Evolutionary conservation across 257 asterid species (phyloP), one percentile per base, ranked within the genome.

Genomic region (Gardenia jasminoides): DNA sequence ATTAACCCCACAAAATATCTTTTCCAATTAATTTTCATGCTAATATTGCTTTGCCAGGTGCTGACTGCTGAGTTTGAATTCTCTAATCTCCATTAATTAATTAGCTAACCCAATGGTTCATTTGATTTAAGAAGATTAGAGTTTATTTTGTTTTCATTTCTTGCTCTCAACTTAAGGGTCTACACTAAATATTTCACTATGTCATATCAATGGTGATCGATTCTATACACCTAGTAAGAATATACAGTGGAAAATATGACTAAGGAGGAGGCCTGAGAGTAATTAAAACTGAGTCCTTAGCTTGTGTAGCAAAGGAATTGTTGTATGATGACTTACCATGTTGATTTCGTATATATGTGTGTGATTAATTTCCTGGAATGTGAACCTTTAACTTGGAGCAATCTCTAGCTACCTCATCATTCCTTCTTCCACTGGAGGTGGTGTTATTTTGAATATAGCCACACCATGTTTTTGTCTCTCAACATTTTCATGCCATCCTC

Each of bases 401-500:
- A 4, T 22, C 30, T 56, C 71, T 78, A n/a, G n/a, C n/a, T 43
- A 36, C 44, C 82, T 78, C 70, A 22, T 70, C 82, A 78, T 78
- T 39, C 76, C 76, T 33, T 54, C 65, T 78, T 78, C 72, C 72
- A 78, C 77, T 56, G 43, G 41, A 26, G 82, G 82, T 46, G 82
- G 82, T 70, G 77, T 78, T 33, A 78, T 70, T 44, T 65, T 72
- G 31, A 70, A 78, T 7, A 78, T 67, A 59, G 82, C 82, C 31
- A 70, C 62, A 39, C 72, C 77, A 22, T 78, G 82, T 31, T 67
- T 78, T 48, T 70, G 52, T 59, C 82, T 78, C 36, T 78, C 77
- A 70, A 70, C 54, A 43, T 78, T 70, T 59, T 78, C 82, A 12
- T 68, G 77, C 82, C 82, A 78, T 30, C 82, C 82, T 78, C 28